These are phyloP conservation scores for Stagonosporopsis tanaceti DNA, from an alignment of 2,329 filamentous ascomycete genomes.

Conservation along the genomic window DNA sequence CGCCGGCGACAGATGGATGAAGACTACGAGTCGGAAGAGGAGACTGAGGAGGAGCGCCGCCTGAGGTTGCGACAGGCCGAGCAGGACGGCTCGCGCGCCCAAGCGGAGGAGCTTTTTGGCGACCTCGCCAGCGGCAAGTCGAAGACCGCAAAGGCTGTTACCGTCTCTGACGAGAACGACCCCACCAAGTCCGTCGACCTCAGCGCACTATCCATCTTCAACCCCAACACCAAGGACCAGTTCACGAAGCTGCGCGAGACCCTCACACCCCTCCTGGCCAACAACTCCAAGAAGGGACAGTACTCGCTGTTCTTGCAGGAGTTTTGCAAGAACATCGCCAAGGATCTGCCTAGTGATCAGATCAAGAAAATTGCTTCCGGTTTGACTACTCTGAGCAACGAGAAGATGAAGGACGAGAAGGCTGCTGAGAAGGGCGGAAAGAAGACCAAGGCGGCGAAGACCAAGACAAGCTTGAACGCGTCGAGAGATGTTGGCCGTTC, in stretches of 20 bases:
- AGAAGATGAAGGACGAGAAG: slow-evolving; percentile 99
- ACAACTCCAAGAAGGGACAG: slow-evolving; percentile 85
- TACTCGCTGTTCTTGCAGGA: slow-evolving; percentile 92
- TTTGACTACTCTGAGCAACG: slow-evolving; percentile 89
- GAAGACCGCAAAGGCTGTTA: slow-evolving; percentile 70
- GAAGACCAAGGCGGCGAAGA: slow-evolving; percentile 97
- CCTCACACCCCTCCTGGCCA: slow-evolving; percentile 78
- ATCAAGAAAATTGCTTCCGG: slow-evolving; percentile 94
- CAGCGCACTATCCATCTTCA: slow-evolving; percentile 81
- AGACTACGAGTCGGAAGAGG: slow-evolving; percentile 69
- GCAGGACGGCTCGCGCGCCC: slow-evolving; percentile 85
- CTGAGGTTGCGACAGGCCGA: slow-evolving; percentile 80
- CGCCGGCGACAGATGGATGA: slow-evolving; percentile 65
- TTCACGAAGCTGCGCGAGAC: slow-evolving; percentile 82
- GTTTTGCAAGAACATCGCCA: slow-evolving; percentile 84
- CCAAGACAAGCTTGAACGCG: slow-evolving; percentile 83
- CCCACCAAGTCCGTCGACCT: slow-evolving; percentile 84
- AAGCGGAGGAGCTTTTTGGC: slow-evolving; percentile 91
- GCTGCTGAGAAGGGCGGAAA: slow-evolving; percentile 90
- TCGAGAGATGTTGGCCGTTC: slow-evolving; percentile 62
- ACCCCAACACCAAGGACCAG: slow-evolving; percentile 84
- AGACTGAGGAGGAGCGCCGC: slow-evolving; percentile 75
- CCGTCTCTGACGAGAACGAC: slow-evolving; percentile 75
- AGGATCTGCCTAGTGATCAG: slow-evolving; percentile 88
- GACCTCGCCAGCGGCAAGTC: slow-evolving; percentile 76